Base-by-base conservation (phyloP, 2,329 filamentous ascomycete genomes). In the Fonsecaea nubica region DNA sequence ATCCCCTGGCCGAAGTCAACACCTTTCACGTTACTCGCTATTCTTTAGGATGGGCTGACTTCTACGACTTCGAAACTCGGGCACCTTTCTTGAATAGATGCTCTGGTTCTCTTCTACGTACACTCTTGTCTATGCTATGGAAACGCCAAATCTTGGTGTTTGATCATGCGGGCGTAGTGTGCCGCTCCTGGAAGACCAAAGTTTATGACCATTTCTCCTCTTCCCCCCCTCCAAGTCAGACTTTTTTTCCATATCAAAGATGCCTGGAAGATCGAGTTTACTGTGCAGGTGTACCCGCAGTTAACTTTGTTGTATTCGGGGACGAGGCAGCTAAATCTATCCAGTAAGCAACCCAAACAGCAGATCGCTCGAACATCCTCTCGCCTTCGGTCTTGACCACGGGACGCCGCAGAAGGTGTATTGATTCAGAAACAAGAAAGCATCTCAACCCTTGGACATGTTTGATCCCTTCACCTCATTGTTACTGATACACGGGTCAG, bases 121-220 rank as follows among this genome's bases (percentile, higher is more conserved):
- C 12, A 3, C 12, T 15, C 38, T 40, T 40, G 38, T 15, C 12
- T 40, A 5, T 40, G 5, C 3, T 8, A 48, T 18, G 18, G 7
- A 7, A 6, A 50, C 50, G 40, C 40, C 40, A 25, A 59, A 59
- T 48, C 57, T 40, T 1, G 56, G 57, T 21, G 57, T 40, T 15
- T 35, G 35, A 30, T 50, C 50, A 36, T 40, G 57, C 42, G 40
- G 57, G 8, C 52, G 57, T 40, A 38, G 30, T 35, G 30, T 15
- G 42, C 40, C 40, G 57, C 45, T 18, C 30, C 10, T 21, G 57
- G 13, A 59, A 59, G 40, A 40, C 50, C 15, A 50, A 59, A 42
- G 57, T 52, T 25, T 36, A 25, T 33, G 40, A 13, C 57, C 21
- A 54, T 1, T 10, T 9, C 13, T n/a, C n/a, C n/a, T n/a, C n/a